A percentile compares a stretch with the other conserved stretches of the same genome.
Evolutionary conservation across 1,139 yeast species (phyloP).

Genomic region (Arxiozyma slooffiae): DNA sequence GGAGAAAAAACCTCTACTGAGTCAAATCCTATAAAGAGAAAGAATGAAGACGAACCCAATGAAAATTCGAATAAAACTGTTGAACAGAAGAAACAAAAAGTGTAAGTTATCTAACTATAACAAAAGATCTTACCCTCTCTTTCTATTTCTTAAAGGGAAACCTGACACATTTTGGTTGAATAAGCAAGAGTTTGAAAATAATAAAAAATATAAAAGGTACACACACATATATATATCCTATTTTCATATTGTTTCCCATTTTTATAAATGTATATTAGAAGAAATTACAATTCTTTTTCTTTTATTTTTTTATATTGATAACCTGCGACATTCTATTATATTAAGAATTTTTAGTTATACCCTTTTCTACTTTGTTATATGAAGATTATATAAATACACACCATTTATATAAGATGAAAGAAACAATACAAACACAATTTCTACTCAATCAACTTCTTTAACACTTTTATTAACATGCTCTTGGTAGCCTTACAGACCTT

Average conservation of each 20-base stretch:
- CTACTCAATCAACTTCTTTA: too few species aligned
- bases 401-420: too few species aligned
- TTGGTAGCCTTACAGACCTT: too few species aligned
- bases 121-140: not conserved
- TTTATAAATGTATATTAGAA: not conserved
- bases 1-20: not conserved
- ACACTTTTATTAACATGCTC: too few species aligned
- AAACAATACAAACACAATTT: too few species aligned
- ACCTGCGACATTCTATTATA: too few species aligned
- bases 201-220: not conserved
- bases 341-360: not conserved
- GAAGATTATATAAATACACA: too few species aligned
- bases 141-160: not conserved
- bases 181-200: not conserved
- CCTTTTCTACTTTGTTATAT: too few species aligned
- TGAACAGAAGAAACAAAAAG: conserved; percentile 4
- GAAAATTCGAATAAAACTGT: not conserved
- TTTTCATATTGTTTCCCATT: not conserved
- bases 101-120: not conserved
- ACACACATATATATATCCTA: not conserved
- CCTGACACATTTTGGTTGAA: not conserved
- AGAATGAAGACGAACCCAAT: conserved; percentile 4
- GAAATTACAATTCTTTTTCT: too few species aligned
- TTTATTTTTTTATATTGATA: too few species aligned
- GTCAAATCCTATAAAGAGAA: conserved; percentile 8